These are phyloP conservation scores for Leersia perrieri DNA, from an alignment of 176 grass and related monocot species.

Conservation along the genomic window DNA sequence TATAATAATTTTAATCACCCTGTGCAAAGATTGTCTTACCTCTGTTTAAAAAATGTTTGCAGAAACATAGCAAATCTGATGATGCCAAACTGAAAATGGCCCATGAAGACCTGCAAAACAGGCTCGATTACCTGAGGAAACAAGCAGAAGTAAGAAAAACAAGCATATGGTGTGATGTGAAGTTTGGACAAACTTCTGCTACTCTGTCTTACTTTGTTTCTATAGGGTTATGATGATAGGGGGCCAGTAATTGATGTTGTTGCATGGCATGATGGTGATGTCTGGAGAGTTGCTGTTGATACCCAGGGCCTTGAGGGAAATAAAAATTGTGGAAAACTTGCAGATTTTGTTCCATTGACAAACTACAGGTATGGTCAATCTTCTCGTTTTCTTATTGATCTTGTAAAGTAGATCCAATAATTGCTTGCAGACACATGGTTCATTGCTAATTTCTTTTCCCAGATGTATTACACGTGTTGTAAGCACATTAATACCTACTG, in stretches of 20 bases:
- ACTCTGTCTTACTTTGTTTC: slow-evolving; percentile 30
- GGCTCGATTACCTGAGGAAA: slow-evolving; percentile 84
- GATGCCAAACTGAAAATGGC: slow-evolving; percentile 69
- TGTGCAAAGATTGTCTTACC: slow-evolving; percentile 18
- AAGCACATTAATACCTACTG: slow-evolving; percentile 1
- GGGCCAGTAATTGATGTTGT: slow-evolving; percentile 91
- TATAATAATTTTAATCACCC: neutral
- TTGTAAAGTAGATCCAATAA: neutral
- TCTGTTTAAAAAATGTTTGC: slow-evolving; percentile 33
- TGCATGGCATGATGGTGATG: slow-evolving; percentile 92
- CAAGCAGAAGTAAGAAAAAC: slow-evolving; percentile 77
- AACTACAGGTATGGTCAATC: slow-evolving; percentile 68
- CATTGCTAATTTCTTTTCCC: slow-evolving; percentile 6
- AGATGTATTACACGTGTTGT: neutral
- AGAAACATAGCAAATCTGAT: slow-evolving; percentile 72
- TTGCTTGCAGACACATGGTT: neutral
- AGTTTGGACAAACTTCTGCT: slow-evolving; percentile 20
- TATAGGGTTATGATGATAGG: slow-evolving; percentile 84
- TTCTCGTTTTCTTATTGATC: neutral
- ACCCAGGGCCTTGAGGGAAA: slow-evolving; percentile 73
- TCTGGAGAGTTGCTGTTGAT: slow-evolving; percentile 97
- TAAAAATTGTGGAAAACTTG: slow-evolving; percentile 64
- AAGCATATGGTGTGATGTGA: neutral
- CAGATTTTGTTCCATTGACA: slow-evolving; percentile 93
- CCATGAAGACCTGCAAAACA: slow-evolving; percentile 79